phyloP scores from a whole-genome alignment of 352 stramenopile genomes.

The Globisporangium sylvaticum region DNA sequence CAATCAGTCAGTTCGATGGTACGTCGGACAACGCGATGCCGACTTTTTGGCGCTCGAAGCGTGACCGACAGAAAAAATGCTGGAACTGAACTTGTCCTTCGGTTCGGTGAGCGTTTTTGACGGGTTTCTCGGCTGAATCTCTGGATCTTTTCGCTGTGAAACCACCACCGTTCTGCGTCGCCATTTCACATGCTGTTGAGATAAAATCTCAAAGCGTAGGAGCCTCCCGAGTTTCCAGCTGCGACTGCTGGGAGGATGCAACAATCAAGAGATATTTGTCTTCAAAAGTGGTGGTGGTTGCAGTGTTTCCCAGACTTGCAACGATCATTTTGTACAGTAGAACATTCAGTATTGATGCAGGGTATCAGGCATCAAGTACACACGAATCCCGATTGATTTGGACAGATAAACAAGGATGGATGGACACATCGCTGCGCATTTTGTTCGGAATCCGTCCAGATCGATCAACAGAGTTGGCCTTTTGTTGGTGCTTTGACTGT shows the following conservation, averaged over 20 bases:
- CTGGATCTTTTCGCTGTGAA: neutral
- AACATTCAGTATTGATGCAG: no score
- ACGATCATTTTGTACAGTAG: no score
- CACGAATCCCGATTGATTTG: no score
- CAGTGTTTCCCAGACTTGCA: no score
- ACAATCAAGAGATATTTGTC: neutral
- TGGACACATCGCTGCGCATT: neutral
- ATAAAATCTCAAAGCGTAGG: neutral
- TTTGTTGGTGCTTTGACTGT: neutral
- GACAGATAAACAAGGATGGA: no score
- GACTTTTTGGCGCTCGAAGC: neutral
- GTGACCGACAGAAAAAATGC: neutral
- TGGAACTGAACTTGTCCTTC: neutral
- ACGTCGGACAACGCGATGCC: neutral
- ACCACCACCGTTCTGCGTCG: neutral
- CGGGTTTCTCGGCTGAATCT: neutral
- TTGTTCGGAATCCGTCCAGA: neutral
- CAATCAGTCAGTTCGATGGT: neutral
- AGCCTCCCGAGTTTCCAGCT: neutral
- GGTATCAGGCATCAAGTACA: no score
- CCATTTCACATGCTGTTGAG: neutral
- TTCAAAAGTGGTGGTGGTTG: neutral
- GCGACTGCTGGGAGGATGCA: neutral
- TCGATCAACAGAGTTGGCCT: neutral
- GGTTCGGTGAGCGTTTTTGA: no score